These are phyloP conservation scores for Tolypocladium album DNA, from an alignment of 2,329 filamentous ascomycete species.

Conservation along the genomic window DNA sequence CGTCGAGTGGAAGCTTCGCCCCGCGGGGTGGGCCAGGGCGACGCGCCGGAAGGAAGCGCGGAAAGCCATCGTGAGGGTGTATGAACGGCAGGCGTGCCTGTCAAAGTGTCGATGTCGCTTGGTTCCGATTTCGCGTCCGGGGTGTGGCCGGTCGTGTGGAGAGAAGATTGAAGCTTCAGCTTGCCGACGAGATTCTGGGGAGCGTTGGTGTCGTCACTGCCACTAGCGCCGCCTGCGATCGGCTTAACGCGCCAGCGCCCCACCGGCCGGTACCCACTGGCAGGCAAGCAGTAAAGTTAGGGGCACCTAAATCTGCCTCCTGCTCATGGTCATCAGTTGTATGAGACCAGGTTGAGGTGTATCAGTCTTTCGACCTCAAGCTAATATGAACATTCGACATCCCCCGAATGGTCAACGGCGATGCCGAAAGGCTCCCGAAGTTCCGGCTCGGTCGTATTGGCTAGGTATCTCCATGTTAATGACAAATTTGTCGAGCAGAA, in stretches of 20 bases:
- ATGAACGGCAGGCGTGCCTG: background rate
- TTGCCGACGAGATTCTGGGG: background rate
- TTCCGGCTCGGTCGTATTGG: too few relatives aligned
- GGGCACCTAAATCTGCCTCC: background rate
- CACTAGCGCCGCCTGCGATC: background rate
- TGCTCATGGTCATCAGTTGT: background rate
- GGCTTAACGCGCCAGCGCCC: background rate
- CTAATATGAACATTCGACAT: too few relatives aligned
- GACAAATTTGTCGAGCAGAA: too few relatives aligned
- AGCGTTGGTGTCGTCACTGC: background rate
- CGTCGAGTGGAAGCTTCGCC: constrained; percentile 52
- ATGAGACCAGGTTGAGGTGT: background rate
- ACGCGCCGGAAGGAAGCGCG: constrained; percentile 22
- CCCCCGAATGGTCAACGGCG: too few relatives aligned
- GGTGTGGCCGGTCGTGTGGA: background rate
- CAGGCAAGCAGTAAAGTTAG: background rate
- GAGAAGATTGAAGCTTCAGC: background rate
- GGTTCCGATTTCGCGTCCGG: background rate
- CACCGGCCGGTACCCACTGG: background rate
- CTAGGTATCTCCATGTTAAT: too few relatives aligned
- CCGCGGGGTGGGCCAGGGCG: constrained; percentile 18
- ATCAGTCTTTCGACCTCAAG: too few relatives aligned
- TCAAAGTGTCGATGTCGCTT: background rate
- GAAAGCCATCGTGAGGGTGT: constrained; percentile 21
- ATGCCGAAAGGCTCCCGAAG: too few relatives aligned